Evolutionary conservation across 768 basidiomycete species (phyloP), one percentile per base, ranked within the genome.

Genomic region (Mycena indigotica): DNA sequence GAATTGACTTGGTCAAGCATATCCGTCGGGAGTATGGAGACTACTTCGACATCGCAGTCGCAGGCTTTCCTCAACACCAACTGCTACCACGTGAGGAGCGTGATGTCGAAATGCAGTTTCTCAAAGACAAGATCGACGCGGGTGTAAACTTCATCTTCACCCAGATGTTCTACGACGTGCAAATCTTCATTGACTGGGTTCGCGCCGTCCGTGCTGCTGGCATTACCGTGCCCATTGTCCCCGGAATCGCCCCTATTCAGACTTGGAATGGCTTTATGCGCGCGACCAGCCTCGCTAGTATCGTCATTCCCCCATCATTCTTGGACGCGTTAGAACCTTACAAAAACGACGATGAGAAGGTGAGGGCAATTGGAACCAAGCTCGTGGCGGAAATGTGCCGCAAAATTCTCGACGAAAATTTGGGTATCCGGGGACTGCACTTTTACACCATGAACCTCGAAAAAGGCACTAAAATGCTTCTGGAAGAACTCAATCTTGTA

Each of bases 361-460:
- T 98, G 50, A 81, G 93, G 66, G 91, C 87, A 69, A 80, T 96
- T 51, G 97, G 97, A 2, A 98, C 89, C n/a, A 91, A 86, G 72
- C 81, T 98, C 24, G 95, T 99, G 17, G 95, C 91, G 24, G 89
- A 95, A 24, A 91, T 99, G 89, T 98, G 96, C 71, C 80, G 88
- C 57, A 81, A 81, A 65, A 96, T 99, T 65, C 77, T 99, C 56
- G 78, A 80, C 4, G 92, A 85, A 40, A 82, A 85, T 57, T 76
- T 95, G 45, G 95, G 89, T 15, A 91, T 99, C 64, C 84, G 84
- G 44, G 96, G 95, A 4, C 75, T 98, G 54, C 94, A 97, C 71
- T 94, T 96, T 73, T 96, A 98, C 72, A 98, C 96, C 56, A 92
- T 98, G 91, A 98, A 98, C 71, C 77, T 98, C 51, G 94, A 96